Evolutionary conservation across 345 rosid species (phyloP), one percentile per base, ranked within the genome.

Genomic region (Odontarrhena argentea): DNA sequence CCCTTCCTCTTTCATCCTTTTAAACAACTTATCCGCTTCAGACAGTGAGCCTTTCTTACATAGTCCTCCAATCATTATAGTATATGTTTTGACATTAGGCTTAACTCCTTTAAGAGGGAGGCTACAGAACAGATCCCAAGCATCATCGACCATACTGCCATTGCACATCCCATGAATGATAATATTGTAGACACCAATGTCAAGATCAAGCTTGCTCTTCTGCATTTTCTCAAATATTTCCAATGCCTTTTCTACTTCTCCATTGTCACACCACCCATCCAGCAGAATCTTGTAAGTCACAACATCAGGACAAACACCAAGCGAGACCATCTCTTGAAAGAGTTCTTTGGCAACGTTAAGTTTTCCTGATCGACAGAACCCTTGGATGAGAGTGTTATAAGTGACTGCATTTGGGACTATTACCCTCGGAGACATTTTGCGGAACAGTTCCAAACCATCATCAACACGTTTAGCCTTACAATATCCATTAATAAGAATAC

Each of bases 211-310:
- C 53, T 37, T 68, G 34, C 47, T 52, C 25, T 18, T 18, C 22
- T 18, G 22, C 22, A 68, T 18, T 11, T 47, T 34, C 6, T n/a
- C 42, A 25, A 74, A 24, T 7, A 79, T 47, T 48, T 7, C 50
- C 14, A 77, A 1, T 5, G 80, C 82, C 52, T 77, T 58, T 7
- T 65, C 57, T 11, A 73, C 5, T 7, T 43, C 36, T 1, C 36
- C 78, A 14, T 42, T 66, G 63, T 63, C 65, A 50, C 75, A 77
- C 14, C 73, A 37, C 3, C 75, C 76, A 72, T 77, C 76, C 13
- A 74, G 13, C 30, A 74, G 25, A 12, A 37, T 28, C 1, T 0
- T 1, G 13, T 72, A 77, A 1, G 81, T 71, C 5, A 34, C 2
- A 13, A 46, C n/a, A 60, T 30, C 0, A 6, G 59, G 70, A 8